phyloP scores from a whole-genome alignment of 2,329 filamentous ascomycete genomes.

The Epichloe uncinata region DNA sequence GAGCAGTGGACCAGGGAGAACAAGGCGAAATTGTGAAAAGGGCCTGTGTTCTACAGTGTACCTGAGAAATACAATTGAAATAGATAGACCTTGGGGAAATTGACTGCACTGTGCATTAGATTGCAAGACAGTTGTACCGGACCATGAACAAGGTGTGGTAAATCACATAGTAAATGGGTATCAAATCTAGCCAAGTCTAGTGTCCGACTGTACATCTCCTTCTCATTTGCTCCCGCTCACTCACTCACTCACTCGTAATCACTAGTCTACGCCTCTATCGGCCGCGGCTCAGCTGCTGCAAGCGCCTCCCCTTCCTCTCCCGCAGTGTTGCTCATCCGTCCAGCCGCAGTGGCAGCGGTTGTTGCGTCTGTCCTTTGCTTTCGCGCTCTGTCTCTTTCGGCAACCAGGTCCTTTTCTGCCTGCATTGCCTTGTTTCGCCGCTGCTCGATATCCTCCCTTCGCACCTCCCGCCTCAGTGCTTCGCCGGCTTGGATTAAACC shows the following conservation, averaged over 20 bases:
- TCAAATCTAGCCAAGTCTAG: conserved; percentile 11
- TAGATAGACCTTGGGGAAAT: neutral
- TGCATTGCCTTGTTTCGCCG: conserved; percentile 45
- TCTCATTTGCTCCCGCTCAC: neutral
- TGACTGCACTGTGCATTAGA: neutral
- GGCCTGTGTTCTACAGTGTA: too few relatives aligned
- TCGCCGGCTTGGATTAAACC: conserved; percentile 79
- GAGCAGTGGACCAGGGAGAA: conserved; percentile 33
- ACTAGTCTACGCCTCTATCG: conserved; percentile 7
- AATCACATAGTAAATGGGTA: conserved; percentile 5
- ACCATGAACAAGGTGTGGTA: conserved; percentile 3
- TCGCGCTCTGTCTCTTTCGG: conserved; percentile 25
- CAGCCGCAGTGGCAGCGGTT: neutral
- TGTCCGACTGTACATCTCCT: conserved; percentile 3
- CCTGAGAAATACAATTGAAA: too few relatives aligned
- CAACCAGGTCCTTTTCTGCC: conserved; percentile 33
- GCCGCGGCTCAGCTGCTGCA: conserved; percentile 10
- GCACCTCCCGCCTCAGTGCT: conserved; percentile 59
- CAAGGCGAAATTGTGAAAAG: conserved; percentile 24
- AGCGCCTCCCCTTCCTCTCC: conserved; percentile 7
- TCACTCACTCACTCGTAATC: conserved; percentile 1
- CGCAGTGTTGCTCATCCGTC: neutral
- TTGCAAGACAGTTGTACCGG: neutral
- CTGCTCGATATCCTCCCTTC: conserved; percentile 66
- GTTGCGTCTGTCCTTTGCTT: conserved; percentile 6